Evolutionary conservation across 2,329 filamentous ascomycete genomes (phyloP).

Genomic region (Trichoderma sp.): DNA sequence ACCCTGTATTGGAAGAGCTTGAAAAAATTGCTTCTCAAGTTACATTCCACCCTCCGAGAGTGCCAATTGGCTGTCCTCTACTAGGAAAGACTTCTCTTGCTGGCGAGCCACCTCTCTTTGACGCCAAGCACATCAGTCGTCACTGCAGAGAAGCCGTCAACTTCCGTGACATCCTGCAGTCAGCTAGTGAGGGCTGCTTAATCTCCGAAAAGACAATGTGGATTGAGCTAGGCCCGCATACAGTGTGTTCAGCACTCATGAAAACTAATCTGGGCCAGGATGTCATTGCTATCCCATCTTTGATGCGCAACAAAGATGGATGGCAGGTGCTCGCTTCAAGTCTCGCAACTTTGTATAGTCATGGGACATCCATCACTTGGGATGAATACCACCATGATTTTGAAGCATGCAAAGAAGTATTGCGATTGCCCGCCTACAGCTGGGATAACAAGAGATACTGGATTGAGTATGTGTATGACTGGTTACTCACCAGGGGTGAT

Average conservation of each 20-base stretch:
- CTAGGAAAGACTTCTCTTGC: slow-evolving; percentile 46
- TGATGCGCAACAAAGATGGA: slow-evolving; percentile 6
- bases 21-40: slow-evolving; percentile 43
- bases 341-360: slow-evolving; percentile 29
- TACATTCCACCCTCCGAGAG: slow-evolving; percentile 36
- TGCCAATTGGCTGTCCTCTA: slow-evolving; percentile 67
- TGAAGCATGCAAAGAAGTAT: slow-evolving; percentile 36
- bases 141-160: slow-evolving; percentile 16
- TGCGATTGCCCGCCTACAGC: slow-evolving; percentile 64
- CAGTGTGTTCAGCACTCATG: neutral
- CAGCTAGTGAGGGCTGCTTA: neutral
- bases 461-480: slow-evolving; percentile 64
- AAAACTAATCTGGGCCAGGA: slow-evolving; percentile 9
- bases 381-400: slow-evolving; percentile 61
- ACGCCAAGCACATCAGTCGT: slow-evolving; percentile 1
- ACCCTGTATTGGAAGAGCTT: slow-evolving; percentile 57
- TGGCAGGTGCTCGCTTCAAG: slow-evolving; percentile 5
- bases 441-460: slow-evolving; percentile 74
- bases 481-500: slow-evolving; percentile 55
- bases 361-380: slow-evolving; percentile 64
- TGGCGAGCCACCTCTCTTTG: slow-evolving; percentile 29
- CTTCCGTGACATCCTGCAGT: neutral
- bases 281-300: neutral
- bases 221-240: slow-evolving; percentile 6
- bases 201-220: neutral